These are phyloP conservation scores for Didymosphaeria variabile DNA, from an alignment of 2,329 filamentous ascomycete genomes.

Conservation along the genomic window DNA sequence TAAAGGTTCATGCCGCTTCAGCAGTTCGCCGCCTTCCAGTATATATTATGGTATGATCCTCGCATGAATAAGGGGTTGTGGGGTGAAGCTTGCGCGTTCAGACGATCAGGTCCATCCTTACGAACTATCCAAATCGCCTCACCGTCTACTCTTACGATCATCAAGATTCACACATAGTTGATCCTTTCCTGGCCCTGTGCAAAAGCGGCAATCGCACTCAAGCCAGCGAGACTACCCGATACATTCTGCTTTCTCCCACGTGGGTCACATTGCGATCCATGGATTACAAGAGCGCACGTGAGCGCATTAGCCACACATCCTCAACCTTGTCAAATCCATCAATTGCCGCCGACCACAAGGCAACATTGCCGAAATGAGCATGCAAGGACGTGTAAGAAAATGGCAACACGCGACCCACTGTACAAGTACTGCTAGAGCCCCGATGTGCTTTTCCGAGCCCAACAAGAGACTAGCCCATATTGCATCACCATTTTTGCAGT, in stretches of 20 bases:
- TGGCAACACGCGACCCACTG: neutral
- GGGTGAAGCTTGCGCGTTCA: constrained; percentile 5
- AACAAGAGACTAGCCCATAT: neutral
- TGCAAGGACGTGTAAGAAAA: neutral
- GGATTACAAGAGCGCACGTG: neutral
- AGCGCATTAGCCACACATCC: neutral
- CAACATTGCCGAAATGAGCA: neutral
- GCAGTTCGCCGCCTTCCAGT: neutral
- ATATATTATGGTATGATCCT: neutral
- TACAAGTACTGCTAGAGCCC: neutral
- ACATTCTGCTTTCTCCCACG: neutral
- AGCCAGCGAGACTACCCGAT: neutral
- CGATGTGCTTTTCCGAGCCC: constrained; percentile 6
- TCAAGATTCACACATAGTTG: neutral
- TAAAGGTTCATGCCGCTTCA: neutral
- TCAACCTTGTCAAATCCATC: neutral
- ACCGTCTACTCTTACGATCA: neutral
- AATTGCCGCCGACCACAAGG: neutral
- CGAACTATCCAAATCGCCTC: neutral
- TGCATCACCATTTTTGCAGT: neutral
- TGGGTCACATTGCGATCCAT: neutral
- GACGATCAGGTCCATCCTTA: neutral
- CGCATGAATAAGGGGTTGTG: neutral
- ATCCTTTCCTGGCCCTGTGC: neutral
- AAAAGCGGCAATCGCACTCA: neutral